These are phyloP conservation scores for Colletotrichum karsti DNA, from an alignment of 2,329 filamentous ascomycete species.

Conservation along the genomic window DNA sequence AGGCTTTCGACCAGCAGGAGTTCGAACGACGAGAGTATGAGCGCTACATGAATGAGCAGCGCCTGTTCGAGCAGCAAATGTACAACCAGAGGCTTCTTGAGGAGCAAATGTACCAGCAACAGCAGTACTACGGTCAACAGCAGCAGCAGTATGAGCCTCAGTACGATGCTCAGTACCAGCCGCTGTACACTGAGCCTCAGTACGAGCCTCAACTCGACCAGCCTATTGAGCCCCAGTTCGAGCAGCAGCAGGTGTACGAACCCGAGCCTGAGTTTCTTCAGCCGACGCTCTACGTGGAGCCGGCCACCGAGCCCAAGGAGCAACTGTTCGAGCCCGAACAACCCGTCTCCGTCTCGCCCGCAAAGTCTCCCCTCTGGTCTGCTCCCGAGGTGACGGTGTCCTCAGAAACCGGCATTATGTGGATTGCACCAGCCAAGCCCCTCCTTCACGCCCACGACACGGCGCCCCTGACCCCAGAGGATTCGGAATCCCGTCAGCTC, in stretches of 20 bases:
- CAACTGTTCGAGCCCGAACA: neutral
- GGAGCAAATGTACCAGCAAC: neutral
- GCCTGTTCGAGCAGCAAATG: neutral
- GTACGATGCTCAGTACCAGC: neutral
- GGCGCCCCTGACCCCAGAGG: conserved; percentile 12
- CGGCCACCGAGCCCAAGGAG: neutral
- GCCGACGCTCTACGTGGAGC: neutral
- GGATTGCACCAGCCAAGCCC: conserved; percentile 2
- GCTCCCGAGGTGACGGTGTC: neutral
- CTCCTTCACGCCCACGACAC: neutral
- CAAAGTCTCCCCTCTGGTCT: conserved; percentile 11
- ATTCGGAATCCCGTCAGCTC: conserved; percentile 13
- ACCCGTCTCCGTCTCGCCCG: neutral
- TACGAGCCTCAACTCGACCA: conserved; percentile 25
- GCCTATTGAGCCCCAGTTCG: conserved; percentile 19
- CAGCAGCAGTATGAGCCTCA: neutral
- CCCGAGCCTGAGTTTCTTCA: conserved; percentile 9
- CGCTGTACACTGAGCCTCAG: neutral
- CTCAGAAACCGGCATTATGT: neutral
- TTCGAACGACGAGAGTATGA: neutral
- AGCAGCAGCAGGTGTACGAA: conserved; percentile 16
- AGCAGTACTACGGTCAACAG: neutral
- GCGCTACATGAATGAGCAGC: neutral
- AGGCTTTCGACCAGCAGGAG: neutral
- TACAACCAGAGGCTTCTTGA: neutral